phyloP scores from a whole-genome alignment of 306 rosid genomes.

The Calophaca sinica region DNA sequence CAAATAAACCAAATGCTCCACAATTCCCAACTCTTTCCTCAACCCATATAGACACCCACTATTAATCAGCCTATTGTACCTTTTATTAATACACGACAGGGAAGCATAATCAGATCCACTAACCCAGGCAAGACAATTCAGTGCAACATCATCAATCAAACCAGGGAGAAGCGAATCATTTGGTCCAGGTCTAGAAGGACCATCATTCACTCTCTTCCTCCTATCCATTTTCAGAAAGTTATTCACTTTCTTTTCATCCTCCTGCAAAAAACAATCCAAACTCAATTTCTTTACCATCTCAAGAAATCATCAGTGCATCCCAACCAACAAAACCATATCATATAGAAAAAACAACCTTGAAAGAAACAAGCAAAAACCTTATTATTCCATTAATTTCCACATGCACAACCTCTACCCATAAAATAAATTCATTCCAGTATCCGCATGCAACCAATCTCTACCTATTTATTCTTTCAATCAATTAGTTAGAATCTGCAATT shows the following conservation, averaged over 20 bases:
- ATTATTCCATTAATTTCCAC: conserved; percentile 33
- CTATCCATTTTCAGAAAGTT: conserved; percentile 44
- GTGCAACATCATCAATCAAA: conserved; percentile 81
- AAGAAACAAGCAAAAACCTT: conserved; percentile 41
- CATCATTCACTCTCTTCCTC: conserved; percentile 67
- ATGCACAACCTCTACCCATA: conserved; percentile 42
- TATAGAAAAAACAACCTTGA: conserved; percentile 37
- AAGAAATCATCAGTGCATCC: conserved; percentile 51
- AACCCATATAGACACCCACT: conserved; percentile 75
- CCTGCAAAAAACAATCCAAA: conserved; percentile 51
- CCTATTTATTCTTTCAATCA: conserved; percentile 44
- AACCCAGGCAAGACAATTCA: conserved; percentile 81
- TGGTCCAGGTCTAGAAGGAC: conserved; percentile 60
- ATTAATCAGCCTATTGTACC: conserved; percentile 65
- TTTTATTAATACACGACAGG: conserved; percentile 68
- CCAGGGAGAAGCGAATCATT: conserved; percentile 86
- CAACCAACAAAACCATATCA: conserved; percentile 52
- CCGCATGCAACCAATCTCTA: conserved; percentile 50
- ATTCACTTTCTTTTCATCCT: conserved; percentile 55
- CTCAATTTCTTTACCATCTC: conserved; percentile 51
- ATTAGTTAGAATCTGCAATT: conserved; percentile 37
- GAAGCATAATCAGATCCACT: conserved; percentile 72
- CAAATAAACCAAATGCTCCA: conserved; percentile 87
- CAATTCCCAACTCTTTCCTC: conserved; percentile 68
- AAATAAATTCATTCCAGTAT: conserved; percentile 51